A percentile compares a stretch with the other conserved stretches of the same genome.
phyloP scores from a whole-genome alignment of 192 early-diverging fungal genomes.

The Backusella tuberculispora region DNA sequence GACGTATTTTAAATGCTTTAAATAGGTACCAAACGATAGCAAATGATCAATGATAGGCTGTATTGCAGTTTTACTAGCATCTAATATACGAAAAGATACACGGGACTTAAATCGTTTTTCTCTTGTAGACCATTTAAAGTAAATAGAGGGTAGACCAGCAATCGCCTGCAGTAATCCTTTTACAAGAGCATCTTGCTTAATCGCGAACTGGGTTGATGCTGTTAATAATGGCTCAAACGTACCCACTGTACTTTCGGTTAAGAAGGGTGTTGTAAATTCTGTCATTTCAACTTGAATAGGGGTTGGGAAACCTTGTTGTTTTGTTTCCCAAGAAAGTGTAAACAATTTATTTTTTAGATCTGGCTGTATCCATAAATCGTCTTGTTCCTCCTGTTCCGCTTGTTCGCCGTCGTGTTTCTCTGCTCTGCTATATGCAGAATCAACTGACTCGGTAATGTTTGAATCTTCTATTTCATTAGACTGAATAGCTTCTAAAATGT shows the following conservation, averaged over 20 bases:
- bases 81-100: slow-evolving; percentile 20
- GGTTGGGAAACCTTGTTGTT: neutral
- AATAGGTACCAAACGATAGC: slow-evolving; percentile 33
- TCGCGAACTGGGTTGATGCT: neutral
- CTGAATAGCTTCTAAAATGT: slow-evolving; percentile 1
- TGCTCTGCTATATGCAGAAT: neutral
- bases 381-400: neutral
- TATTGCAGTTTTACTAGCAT: slow-evolving; percentile 2
- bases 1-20: slow-evolving; percentile 38
- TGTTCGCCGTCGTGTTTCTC: neutral
- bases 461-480: neutral
- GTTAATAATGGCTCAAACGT: neutral
- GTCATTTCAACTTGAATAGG: slow-evolving; percentile 2
- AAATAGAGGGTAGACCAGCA: slow-evolving; percentile 21
- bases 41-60: neutral
- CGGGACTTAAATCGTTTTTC: slow-evolving; percentile 13
- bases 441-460: neutral
- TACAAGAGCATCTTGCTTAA: slow-evolving; percentile 12
- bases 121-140: slow-evolving; percentile 10
- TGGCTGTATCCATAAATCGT: slow-evolving; percentile 16
- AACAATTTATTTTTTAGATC: neutral
- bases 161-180: slow-evolving; percentile 20
- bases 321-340: slow-evolving; percentile 18
- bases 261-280: slow-evolving; percentile 11
- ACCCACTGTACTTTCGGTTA: slow-evolving; percentile 16